These are phyloP conservation scores for Aspergillus thermomutatus DNA, from an alignment of 2,329 filamentous ascomycete genomes.

Conservation along the genomic window DNA sequence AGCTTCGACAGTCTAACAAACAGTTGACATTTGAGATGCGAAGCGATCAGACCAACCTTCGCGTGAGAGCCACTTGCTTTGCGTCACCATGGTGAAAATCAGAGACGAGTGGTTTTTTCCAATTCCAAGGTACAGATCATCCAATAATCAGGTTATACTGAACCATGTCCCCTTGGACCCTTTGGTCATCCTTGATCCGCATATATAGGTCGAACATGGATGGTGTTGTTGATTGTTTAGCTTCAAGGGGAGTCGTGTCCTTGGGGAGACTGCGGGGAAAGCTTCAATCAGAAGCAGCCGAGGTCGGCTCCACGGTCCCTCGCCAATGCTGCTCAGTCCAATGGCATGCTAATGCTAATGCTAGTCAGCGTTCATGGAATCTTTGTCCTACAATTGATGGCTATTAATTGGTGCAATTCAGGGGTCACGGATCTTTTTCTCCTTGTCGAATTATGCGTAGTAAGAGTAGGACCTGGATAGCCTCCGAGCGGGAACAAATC, in stretches of 20 bases:
- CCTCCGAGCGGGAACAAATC: background rate
- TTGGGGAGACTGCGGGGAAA: slow-evolving; percentile 20
- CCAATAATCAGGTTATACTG: background rate
- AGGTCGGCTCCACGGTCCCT: slow-evolving; percentile 13
- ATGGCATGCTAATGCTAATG: background rate
- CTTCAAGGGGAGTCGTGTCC: too few species aligned
- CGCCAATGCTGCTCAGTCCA: background rate
- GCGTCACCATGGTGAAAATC: background rate
- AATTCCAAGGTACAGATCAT: background rate
- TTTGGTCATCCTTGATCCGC: background rate
- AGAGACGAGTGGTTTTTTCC: background rate
- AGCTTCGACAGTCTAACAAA: background rate
- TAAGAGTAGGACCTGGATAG: too few species aligned
- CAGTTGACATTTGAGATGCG: background rate
- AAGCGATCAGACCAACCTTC: slow-evolving; percentile 24
- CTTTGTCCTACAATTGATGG: slow-evolving; percentile 1
- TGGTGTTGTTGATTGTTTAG: background rate
- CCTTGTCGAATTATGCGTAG: background rate
- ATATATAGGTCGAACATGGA: background rate
- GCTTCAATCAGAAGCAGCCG: slow-evolving; percentile 12
- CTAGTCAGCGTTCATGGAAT: background rate
- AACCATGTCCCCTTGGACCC: background rate
- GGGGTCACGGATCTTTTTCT: background rate
- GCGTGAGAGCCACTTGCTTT: slow-evolving; percentile 25
- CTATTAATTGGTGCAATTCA: background rate